phyloP scores from a whole-genome alignment of 225 moss, liverwort and hornwort genomes.

The Climacium dendroides region DNA sequence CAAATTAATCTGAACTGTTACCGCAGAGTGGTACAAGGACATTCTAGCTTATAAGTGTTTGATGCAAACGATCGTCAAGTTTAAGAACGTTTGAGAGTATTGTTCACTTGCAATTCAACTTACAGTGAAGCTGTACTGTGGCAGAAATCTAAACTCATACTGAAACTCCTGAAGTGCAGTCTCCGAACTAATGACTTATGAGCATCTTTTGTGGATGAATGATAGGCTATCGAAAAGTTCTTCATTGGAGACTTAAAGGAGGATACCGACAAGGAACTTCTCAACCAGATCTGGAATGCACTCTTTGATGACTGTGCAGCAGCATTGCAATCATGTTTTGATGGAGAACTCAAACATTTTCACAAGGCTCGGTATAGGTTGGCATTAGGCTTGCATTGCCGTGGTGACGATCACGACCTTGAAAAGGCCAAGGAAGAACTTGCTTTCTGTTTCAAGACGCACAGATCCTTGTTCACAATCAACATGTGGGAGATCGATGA shows the following conservation, averaged over 20 bases:
- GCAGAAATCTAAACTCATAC: neutral
- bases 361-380: conserved; percentile 92
- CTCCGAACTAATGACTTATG: neutral
- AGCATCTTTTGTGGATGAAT: conserved; percentile 9
- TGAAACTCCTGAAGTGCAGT: neutral
- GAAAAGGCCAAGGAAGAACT: conserved; percentile 95
- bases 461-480: conserved; percentile 88
- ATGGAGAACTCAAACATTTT: conserved; percentile 96
- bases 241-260: conserved; percentile 23
- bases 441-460: conserved; percentile 94
- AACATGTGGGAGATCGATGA: conserved; percentile 99
- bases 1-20: neutral
- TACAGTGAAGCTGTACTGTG: neutral
- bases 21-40: neutral
- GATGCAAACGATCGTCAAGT: neutral
- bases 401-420: conserved; percentile 56
- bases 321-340: conserved; percentile 79
- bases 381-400: conserved; percentile 63
- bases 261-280: conserved; percentile 28
- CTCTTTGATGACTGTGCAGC: conserved; percentile 83
- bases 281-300: conserved; percentile 53
- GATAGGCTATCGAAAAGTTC: conserved; percentile 17
- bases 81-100: neutral
- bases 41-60: neutral
- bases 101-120: neutral